These are phyloP conservation scores for Silene vulgaris DNA, from an alignment of 179 eudicot species.

Conservation along the genomic window DNA sequence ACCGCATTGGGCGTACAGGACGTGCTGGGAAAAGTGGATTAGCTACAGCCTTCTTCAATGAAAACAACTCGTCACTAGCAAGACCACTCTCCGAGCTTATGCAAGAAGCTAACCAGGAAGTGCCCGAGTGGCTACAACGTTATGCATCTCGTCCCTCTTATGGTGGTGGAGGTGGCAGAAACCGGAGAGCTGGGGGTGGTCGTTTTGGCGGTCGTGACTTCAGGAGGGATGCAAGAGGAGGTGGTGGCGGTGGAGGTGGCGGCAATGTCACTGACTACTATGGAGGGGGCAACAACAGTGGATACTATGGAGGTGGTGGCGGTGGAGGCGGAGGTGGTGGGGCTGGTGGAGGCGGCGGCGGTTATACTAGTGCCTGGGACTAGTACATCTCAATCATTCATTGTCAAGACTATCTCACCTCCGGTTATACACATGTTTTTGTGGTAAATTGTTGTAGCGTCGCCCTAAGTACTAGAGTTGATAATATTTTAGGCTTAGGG, in stretches of 20 bases:
- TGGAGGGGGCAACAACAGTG: slow-evolving; percentile 45
- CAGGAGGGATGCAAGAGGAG: slow-evolving; percentile 57
- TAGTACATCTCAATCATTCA: slow-evolving; percentile 16
- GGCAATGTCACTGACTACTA: slow-evolving; percentile 40
- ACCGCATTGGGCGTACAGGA: slow-evolving; percentile 94
- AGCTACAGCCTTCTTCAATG: slow-evolving; percentile 95
- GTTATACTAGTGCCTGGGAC: slow-evolving; percentile 34
- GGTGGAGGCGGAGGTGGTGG: slow-evolving; percentile 26
- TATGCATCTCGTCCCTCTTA: slow-evolving; percentile 62
- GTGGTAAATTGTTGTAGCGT: slow-evolving; percentile 31
- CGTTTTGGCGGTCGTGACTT: slow-evolving; percentile 94
- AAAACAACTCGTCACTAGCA: slow-evolving; percentile 65
- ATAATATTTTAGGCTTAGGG: slow-evolving; percentile 27
- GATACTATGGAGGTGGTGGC: slow-evolving; percentile 36
- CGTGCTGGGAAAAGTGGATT: slow-evolving; percentile 90
- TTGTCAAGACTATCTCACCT: slow-evolving; percentile 26
- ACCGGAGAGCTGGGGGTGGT: slow-evolving; percentile 67
- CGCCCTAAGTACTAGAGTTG: slow-evolving; percentile 26
- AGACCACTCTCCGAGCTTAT: slow-evolving; percentile 73
- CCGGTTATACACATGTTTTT: slow-evolving; percentile 38
- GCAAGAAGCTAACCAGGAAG: slow-evolving; percentile 94
- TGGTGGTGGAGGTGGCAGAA: slow-evolving; percentile 55
- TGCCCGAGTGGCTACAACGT: slow-evolving; percentile 88
- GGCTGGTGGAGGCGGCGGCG: slow-evolving; percentile 36
- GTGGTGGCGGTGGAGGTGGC: slow-evolving; percentile 47